A percentile compares a stretch with the other conserved stretches of the same genome.
phyloP scores from a whole-genome alignment of 768 basidiomycete genomes.

The Galerina marginata region DNA sequence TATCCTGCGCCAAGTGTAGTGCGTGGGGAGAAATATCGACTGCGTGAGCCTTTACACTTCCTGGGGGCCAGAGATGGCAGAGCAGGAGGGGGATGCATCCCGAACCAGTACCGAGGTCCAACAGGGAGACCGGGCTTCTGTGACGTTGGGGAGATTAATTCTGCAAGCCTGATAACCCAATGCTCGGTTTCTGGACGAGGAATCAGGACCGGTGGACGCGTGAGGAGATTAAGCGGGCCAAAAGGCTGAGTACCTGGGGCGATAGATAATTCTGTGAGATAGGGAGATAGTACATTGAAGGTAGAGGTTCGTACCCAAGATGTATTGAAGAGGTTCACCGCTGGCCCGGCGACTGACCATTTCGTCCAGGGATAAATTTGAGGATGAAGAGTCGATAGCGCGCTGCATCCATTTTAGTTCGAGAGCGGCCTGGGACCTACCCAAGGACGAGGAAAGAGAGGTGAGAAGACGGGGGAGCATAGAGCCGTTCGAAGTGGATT shows the following conservation, averaged over 20 bases:
- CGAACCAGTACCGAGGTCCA: slow-evolving; percentile 94
- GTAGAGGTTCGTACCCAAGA: slow-evolving; percentile 65
- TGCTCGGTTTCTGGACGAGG: slow-evolving; percentile 95
- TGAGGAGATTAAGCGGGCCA: slow-evolving; percentile 77
- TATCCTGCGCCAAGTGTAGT: slow-evolving; percentile 52
- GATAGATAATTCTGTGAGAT: slow-evolving; percentile 18
- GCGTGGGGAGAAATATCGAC: slow-evolving; percentile 75
- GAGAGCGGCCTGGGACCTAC: slow-evolving; percentile 39
- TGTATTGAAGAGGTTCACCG: slow-evolving; percentile 90
- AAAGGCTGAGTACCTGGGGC: slow-evolving; percentile 81
- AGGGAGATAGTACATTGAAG: slow-evolving; percentile 16
- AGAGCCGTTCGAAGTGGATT: slow-evolving; percentile 13
- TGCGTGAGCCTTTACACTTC: slow-evolving; percentile 59
- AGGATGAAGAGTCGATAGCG: slow-evolving; percentile 23
- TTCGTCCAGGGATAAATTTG: slow-evolving; percentile 32
- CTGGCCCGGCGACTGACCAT: slow-evolving; percentile 63
- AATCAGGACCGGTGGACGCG: slow-evolving; percentile 84
- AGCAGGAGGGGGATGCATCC: slow-evolving; percentile 92
- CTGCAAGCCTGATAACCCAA: slow-evolving; percentile 70
- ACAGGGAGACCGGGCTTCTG: slow-evolving; percentile 47
- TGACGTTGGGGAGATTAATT: slow-evolving; percentile 43
- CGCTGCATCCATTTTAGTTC: slow-evolving; percentile 53
- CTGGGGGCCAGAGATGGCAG: slow-evolving; percentile 64
- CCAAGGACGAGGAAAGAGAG: slow-evolving; percentile 35
- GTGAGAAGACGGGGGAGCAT: slow-evolving; percentile 35